Conservation (phyloP, 2,329 filamentous ascomycete genomes). For the Hypoxylon sp. region DNA sequence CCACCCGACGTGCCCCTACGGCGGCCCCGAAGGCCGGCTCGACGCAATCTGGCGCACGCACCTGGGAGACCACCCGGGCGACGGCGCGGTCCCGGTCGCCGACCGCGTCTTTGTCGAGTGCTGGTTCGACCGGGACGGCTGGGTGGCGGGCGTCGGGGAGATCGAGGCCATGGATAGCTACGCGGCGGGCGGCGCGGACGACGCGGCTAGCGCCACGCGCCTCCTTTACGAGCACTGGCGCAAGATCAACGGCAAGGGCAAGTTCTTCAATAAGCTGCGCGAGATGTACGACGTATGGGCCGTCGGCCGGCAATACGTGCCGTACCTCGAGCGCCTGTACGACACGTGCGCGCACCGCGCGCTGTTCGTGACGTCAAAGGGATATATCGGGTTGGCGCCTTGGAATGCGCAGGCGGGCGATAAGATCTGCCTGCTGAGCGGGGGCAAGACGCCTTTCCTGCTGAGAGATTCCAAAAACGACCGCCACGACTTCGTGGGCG, state of each 20-base stretch:
- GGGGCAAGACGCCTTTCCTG: slow-evolving; percentile 35
- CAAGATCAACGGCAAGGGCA: slow-evolving; percentile 17
- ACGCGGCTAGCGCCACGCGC: slow-evolving; percentile 1
- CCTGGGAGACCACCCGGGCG: slow-evolving; percentile 17
- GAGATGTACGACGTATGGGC: slow-evolving; percentile 15
- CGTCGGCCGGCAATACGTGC: slow-evolving; percentile 18
- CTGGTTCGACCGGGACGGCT: slow-evolving; percentile 22
- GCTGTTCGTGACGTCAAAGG: slow-evolving; percentile 33
- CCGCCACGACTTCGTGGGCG: neutral
- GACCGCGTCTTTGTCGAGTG: slow-evolving; percentile 20
- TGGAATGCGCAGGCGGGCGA: slow-evolving; percentile 36
- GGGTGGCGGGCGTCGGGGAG: slow-evolving; percentile 11
- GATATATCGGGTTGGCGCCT: slow-evolving; percentile 36
- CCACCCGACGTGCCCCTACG: slow-evolving; percentile 15
- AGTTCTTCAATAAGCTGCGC: slow-evolving; percentile 20
- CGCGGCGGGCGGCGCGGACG: slow-evolving; percentile 2
- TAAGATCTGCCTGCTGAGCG: slow-evolving; percentile 26
- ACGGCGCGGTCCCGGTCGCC: slow-evolving; percentile 1
- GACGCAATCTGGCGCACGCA: slow-evolving; percentile 29
- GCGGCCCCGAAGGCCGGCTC: slow-evolving; percentile 5
- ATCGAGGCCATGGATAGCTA: slow-evolving; percentile 8
- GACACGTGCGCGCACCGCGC: slow-evolving; percentile 25
- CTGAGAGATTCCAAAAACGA: slow-evolving; percentile 14
- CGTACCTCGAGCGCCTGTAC: slow-evolving; percentile 23
- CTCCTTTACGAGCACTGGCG: slow-evolving; percentile 18